These are phyloP conservation scores for Halophytophthora polymorphica DNA, from an alignment of 352 stramenopile genomes.

Conservation along the genomic window DNA sequence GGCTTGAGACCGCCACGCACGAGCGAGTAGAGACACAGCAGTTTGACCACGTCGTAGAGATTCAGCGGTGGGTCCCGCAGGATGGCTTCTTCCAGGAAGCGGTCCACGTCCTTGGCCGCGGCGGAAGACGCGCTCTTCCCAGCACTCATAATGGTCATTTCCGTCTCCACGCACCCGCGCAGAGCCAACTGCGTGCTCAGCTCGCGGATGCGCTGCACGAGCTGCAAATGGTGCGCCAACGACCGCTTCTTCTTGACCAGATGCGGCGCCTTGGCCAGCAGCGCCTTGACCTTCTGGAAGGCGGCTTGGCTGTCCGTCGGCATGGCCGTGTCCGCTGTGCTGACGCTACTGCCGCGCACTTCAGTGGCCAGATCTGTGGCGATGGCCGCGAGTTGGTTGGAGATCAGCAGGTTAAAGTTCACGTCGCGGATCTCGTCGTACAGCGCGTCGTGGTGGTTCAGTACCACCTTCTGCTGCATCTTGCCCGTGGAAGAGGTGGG, in stretches of 20 bases:
- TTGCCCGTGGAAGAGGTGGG: conserved; percentile 1
- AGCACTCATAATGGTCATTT: conserved; percentile 78
- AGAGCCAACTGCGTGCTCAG: conserved; percentile 56
- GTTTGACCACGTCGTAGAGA: conserved; percentile 69
- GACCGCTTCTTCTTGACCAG: conserved; percentile 73
- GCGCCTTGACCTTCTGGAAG: conserved; percentile 43
- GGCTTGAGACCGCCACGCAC: conserved; percentile 61
- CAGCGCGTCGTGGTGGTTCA: conserved; percentile 70
- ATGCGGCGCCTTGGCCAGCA: conserved; percentile 64
- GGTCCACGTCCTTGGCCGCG: conserved; percentile 55
- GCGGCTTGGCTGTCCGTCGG: conserved; percentile 22
- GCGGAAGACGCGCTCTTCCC: conserved; percentile 37
- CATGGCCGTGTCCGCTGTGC: conserved; percentile 7
- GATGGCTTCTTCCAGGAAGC: conserved; percentile 67
- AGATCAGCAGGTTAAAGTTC: conserved; percentile 76
- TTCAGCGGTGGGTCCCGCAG: conserved; percentile 65
- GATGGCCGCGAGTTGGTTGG: conserved; percentile 43
- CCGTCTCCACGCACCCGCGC: conserved; percentile 66
- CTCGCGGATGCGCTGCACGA: conserved; percentile 60
- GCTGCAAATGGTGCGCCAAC: conserved; percentile 59
- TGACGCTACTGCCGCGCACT: conserved; percentile 27
- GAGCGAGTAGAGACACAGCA: conserved; percentile 75
- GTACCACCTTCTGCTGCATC: conserved; percentile 48
- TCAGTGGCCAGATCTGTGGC: conserved; percentile 50
- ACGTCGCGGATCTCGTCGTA: conserved; percentile 72